A percentile compares a stretch with the other conserved stretches of the same genome.
These are phyloP conservation scores for Hypoxylon fragiforme DNA, from an alignment of 495 filamentous ascomycete species.

Conservation along the genomic window DNA sequence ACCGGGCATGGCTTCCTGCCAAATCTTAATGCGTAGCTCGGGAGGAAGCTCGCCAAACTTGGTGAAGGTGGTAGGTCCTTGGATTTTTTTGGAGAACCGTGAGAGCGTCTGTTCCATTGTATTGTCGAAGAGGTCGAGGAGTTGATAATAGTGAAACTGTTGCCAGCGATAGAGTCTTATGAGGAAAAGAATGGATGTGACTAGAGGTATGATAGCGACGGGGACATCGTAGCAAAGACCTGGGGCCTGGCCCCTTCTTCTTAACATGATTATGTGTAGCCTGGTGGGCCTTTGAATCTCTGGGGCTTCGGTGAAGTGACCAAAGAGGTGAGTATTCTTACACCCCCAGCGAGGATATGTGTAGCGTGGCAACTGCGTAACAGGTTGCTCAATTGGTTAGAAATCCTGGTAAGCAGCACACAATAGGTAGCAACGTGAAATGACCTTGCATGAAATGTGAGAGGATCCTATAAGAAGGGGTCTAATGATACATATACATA, in stretches of 20 bases:
- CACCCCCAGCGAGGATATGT: conserved; percentile 4
- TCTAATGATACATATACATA: conserved; percentile 4
- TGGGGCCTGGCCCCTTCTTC: conserved; percentile 6
- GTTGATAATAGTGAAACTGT: conserved; percentile 22
- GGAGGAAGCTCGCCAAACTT: conserved; percentile 48
- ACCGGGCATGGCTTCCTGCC: conserved; percentile 38
- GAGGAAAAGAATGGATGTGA: conserved; percentile 23
- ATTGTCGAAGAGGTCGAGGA: conserved; percentile 22
- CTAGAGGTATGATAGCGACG: conserved; percentile 26
- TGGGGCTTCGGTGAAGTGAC: conserved; percentile 3
- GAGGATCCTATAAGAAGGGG: conserved; percentile 9
- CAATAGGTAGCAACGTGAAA: not conserved
- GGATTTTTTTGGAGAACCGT: conserved; percentile 12
- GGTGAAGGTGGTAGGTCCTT: conserved; percentile 36
- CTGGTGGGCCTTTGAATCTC: not conserved
- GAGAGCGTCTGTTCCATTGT: conserved; percentile 30
- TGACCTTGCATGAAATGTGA: conserved; percentile 9
- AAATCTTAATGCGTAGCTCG: conserved; percentile 53
- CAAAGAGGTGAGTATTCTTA: conserved; percentile 3
- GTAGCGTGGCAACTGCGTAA: conserved; percentile 17
- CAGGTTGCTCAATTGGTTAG: conserved; percentile 12
- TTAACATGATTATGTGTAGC: conserved; percentile 23
- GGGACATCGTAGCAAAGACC: conserved; percentile 30
- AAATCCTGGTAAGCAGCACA: not conserved
- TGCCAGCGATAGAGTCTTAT: conserved; percentile 27